These are phyloP conservation scores for Trichophyton mentagrophytes DNA, from an alignment of 2,329 filamentous ascomycete genomes.

Conservation along the genomic window DNA sequence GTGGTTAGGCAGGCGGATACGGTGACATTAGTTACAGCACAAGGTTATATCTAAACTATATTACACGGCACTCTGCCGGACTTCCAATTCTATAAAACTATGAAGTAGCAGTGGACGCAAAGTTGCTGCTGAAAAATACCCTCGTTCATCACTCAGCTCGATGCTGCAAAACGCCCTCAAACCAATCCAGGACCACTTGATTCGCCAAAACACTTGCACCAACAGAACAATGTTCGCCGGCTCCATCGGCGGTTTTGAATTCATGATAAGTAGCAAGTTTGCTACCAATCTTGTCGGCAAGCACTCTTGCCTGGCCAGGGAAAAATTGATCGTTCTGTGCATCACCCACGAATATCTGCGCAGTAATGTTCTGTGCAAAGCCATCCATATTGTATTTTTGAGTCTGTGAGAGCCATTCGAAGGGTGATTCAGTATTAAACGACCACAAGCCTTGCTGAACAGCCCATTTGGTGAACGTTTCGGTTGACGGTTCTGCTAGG, in stretches of 20 bases:
- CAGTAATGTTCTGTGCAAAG: constrained; percentile 14
- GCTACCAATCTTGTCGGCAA: constrained; percentile 15
- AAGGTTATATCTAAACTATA: no score
- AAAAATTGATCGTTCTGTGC: constrained; percentile 16
- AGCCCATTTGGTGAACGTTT: constrained; percentile 20
- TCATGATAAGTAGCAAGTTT: constrained; percentile 12
- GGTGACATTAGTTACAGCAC: no score
- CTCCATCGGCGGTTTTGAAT: constrained; percentile 13
- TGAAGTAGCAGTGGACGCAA: no score
- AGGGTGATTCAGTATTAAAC: constrained; percentile 21
- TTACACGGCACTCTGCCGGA: no score
- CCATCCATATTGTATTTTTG: constrained; percentile 13
- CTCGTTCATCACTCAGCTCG: not conserved
- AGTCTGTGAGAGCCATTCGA: constrained; percentile 16
- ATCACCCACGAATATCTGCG: constrained; percentile 17
- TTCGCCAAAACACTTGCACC: constrained; percentile 11
- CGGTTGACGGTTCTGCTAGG: constrained; percentile 3
- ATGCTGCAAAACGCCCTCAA: not conserved
- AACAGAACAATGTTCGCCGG: constrained; percentile 17
- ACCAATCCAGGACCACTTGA: not conserved
- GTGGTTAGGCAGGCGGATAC: no score
- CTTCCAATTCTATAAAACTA: no score
- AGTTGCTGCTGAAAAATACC: not conserved
- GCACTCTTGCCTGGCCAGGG: constrained; percentile 13
- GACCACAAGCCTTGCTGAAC: constrained; percentile 26